Percentiles rank a stretch among this genome's conserved stretches.
Evolutionary conservation across 75 land plant genomes (phyloP).

Genomic region (Picea glauca): DNA sequence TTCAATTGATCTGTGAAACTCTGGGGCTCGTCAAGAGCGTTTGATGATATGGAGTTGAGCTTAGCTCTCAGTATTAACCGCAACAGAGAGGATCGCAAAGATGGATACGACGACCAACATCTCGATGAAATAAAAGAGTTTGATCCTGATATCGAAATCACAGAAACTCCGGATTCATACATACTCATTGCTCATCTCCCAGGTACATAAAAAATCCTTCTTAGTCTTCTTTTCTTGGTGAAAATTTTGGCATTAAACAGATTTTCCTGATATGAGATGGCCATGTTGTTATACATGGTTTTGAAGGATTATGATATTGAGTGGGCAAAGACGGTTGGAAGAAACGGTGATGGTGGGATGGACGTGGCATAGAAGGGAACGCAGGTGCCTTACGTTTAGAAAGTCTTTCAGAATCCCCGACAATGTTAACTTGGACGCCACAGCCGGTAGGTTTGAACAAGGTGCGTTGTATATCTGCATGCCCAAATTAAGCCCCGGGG

Average conservation of each 20-base stretch:
- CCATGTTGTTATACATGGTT: neutral
- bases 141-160: neutral
- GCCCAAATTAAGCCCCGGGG: too few relatives aligned
- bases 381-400: neutral
- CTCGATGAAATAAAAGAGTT: neutral
- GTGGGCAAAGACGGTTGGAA: neutral
- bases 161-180: neutral
- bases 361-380: neutral
- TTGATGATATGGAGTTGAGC: neutral
- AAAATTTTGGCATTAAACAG: too few relatives aligned
- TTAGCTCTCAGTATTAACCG: neutral
- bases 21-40: neutral
- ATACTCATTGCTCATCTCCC: slow-evolving; percentile 4
- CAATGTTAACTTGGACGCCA: neutral
- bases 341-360: neutral
- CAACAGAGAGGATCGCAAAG: neutral
- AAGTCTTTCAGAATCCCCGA: slow-evolving; percentile 3
- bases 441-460: neutral
- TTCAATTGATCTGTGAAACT: neutral
- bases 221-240: too few relatives aligned
- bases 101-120: neutral
- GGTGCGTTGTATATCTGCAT: too few relatives aligned
- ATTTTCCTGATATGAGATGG: too few relatives aligned
- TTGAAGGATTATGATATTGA: slow-evolving; percentile 9
- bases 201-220: neutral